These are phyloP conservation scores for Leersia perrieri DNA, from an alignment of 176 grass and related monocot species.

Conservation along the genomic window DNA sequence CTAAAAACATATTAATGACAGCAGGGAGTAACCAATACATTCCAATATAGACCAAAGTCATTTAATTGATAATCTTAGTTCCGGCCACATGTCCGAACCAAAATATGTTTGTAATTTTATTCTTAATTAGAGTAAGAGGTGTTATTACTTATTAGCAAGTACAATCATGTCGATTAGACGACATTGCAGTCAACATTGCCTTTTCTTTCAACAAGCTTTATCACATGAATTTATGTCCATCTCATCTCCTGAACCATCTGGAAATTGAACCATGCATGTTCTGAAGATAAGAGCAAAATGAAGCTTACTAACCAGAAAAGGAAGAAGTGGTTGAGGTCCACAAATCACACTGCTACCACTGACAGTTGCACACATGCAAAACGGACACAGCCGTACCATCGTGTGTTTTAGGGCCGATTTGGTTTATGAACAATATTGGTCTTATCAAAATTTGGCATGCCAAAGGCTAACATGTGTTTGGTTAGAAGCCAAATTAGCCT, in stretches of 20 bases:
- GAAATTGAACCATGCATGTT: neutral
- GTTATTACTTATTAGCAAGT: neutral
- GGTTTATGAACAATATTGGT: too few relatives aligned
- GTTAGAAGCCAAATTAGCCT: too few relatives aligned
- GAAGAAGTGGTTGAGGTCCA: neutral
- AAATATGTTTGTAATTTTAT: too few relatives aligned
- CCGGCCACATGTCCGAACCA: too few relatives aligned
- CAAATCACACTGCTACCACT: neutral
- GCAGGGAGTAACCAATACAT: too few relatives aligned
- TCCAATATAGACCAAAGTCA: too few relatives aligned
- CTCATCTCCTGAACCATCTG: neutral
- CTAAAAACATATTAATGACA: too few relatives aligned
- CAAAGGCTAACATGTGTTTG: too few relatives aligned
- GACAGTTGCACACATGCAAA: neutral
- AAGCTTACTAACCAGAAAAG: conserved; percentile 1
- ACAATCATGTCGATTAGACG: neutral
- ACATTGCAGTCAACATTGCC: neutral
- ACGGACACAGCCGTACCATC: too few relatives aligned
- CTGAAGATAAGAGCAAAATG: neutral
- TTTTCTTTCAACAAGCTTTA: neutral
- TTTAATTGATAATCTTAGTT: too few relatives aligned
- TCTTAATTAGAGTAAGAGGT: neutral
- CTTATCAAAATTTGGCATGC: too few relatives aligned
- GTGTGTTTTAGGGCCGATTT: too few relatives aligned
- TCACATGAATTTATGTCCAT: neutral